phyloP scores from a whole-genome alignment of 2,329 filamentous ascomycete genomes.

The Penicillium psychrosexuale region DNA sequence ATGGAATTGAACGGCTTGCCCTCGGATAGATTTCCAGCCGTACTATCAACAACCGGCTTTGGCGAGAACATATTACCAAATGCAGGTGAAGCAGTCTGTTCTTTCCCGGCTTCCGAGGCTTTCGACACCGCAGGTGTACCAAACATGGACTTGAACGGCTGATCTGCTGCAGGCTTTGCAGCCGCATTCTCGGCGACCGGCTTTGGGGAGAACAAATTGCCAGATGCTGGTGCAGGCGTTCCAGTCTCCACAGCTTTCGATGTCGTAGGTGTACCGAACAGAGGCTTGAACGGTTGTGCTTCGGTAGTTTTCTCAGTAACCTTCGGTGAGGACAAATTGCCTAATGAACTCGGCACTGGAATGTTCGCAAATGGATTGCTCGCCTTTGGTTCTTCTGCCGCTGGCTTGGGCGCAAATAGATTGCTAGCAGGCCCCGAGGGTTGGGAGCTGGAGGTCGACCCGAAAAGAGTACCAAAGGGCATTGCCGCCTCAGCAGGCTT shows the following conservation, averaged over 20 bases:
- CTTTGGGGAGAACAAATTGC: constrained; percentile 5
- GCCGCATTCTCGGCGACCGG: not conserved
- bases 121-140: constrained; percentile 3
- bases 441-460: constrained; percentile 16
- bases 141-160: constrained; percentile 5
- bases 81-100: not conserved
- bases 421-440: constrained; percentile 36
- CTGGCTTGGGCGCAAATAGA: constrained; percentile 21
- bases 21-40: not conserved
- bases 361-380: constrained; percentile 38
- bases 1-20: not conserved
- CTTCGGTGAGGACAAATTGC: not conserved
- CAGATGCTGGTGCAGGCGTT: not conserved
- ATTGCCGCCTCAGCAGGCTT: constrained; percentile 2
- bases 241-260: not conserved
- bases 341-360: not conserved
- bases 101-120: not conserved
- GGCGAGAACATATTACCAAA: constrained; percentile 8
- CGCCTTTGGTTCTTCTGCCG: constrained; percentile 15
- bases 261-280: constrained; percentile 3
- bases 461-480: constrained; percentile 5
- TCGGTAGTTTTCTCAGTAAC: constrained; percentile 1
- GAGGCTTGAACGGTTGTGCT: not conserved
- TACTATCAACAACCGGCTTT: constrained; percentile 1
- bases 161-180: not conserved